Evolutionary conservation across 2,329 filamentous ascomycete species (phyloP).

Genomic region (Scedosporium aurantiacum): DNA sequence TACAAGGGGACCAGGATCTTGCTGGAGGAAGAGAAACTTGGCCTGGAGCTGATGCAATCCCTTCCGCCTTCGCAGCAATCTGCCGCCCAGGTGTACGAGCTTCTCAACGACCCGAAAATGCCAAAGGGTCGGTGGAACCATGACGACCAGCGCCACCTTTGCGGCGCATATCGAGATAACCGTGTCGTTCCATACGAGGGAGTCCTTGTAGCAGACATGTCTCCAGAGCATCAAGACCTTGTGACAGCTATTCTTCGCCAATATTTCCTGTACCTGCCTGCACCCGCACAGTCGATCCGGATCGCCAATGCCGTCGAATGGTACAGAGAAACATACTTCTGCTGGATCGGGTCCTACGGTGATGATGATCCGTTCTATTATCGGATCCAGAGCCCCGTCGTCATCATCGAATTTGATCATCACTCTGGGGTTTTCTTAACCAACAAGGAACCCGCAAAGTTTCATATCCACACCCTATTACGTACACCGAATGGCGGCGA

Average conservation of each 20-base stretch:
- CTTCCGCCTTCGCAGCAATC: slow-evolving; percentile 34
- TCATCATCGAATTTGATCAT: slow-evolving; percentile 68
- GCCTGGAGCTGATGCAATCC: slow-evolving; percentile 59
- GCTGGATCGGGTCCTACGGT: slow-evolving; percentile 63
- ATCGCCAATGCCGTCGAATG: slow-evolving; percentile 42
- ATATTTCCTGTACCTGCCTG: slow-evolving; percentile 59
- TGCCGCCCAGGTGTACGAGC: slow-evolving; percentile 44
- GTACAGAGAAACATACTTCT: slow-evolving; percentile 64
- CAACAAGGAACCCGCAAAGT: slow-evolving; percentile 63
- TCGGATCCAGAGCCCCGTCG: slow-evolving; percentile 63
- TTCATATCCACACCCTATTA: slow-evolving; percentile 67
- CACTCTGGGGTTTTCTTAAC: slow-evolving; percentile 68
- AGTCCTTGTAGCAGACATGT: slow-evolving; percentile 40
- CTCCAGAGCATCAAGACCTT: slow-evolving; percentile 34
- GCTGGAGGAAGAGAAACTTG: slow-evolving; percentile 50
- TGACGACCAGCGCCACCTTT: slow-evolving; percentile 68
- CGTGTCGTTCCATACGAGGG: slow-evolving; percentile 66
- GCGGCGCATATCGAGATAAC: slow-evolving; percentile 71
- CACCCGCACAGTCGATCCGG: slow-evolving; percentile 38
- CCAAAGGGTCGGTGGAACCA: slow-evolving; percentile 63
- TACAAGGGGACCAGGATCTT: slow-evolving; percentile 56
- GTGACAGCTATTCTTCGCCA: slow-evolving; percentile 50
- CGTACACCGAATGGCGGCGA: slow-evolving; percentile 66
- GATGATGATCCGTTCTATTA: slow-evolving; percentile 67
- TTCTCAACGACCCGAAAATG: slow-evolving; percentile 56